Base-by-base conservation (phyloP, 306 rosid species). In the Trichosanthes cucumerina region DNA sequence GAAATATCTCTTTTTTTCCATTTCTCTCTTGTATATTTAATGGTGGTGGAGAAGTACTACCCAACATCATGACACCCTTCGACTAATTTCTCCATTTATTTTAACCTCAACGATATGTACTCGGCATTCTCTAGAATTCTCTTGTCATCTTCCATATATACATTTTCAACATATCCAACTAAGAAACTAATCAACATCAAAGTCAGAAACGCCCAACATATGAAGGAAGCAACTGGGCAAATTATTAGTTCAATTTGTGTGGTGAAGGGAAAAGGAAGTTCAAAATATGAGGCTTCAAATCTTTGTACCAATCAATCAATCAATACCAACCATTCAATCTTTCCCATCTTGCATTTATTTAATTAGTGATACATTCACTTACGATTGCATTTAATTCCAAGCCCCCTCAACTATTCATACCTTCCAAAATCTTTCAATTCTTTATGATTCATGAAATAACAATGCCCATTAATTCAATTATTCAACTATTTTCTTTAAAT, bases 281-380 rank as follows among this genome's bases (percentile, higher is more conserved):
- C 31, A 68, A 41, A 68, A 68, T 39, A n/a, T 69, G 75, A 69
- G 75, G 75, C 75, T 54, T 6, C 75, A 41, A 69, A 21, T 66
- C 16, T 66, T 34, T 63, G 70, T 16, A 64, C 19, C 8, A 60
- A 60, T 18, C 44, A 33, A 16, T 63, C 23, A 6, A 4, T 62
- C 41, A 62, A 31, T 14, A 16, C 19, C 72, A 64, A 15, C 71
- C 71, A 64, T 33, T 64, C 71, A 34, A 34, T 33, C 46, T 2
- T 2, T 64, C 23, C 71, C 23, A 64, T 63, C 46, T 1, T 6
- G n/a, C 15, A 65, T 65, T 65, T 65, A 65, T 65, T 65, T 64
- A n/a, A n/a, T n/a, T 18, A 34, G 24, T 34, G 46, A 34, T 33
- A 1, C 21, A 19, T 66, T 66, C 1, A 33, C 69, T 62, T 31